These are phyloP conservation scores for Mycena crocata DNA, from an alignment of 768 basidiomycete genomes.

Conservation along the genomic window DNA sequence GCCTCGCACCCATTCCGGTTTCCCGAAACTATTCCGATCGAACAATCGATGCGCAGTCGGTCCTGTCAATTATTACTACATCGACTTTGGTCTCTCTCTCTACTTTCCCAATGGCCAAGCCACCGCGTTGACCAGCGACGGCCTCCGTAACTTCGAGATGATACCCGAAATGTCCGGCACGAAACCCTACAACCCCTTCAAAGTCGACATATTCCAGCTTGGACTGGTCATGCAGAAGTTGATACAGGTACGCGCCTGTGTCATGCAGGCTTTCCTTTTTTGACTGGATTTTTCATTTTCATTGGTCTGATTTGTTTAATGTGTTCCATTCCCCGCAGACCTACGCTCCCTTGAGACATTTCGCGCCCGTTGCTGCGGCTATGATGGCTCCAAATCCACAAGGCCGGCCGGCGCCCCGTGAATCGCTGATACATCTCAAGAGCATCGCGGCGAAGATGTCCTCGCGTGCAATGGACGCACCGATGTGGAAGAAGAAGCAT, in stretches of 20 bases:
- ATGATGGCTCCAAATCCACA: constrained; percentile 1
- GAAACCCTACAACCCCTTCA: constrained; percentile 12
- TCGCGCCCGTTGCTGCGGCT: constrained; percentile 1
- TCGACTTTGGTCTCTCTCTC: constrained; percentile 17
- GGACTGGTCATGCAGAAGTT: constrained; percentile 3
- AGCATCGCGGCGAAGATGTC: not conserved
- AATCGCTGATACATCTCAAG: not conserved
- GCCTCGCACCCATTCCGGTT: not conserved
- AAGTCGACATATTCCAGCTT: constrained; percentile 17
- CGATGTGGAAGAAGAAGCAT: constrained; percentile 2
- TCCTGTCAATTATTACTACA: constrained; percentile 14
- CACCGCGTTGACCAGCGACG: not conserved
- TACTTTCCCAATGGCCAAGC: not conserved
- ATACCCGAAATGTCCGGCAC: constrained; percentile 13
- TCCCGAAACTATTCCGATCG: not conserved
- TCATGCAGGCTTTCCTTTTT: too few species aligned
- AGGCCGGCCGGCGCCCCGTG: not conserved
- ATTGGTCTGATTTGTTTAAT: not conserved
- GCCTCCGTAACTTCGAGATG: constrained; percentile 3
- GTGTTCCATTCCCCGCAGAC: not conserved
- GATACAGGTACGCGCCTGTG: too few species aligned
- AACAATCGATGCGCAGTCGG: constrained; percentile 2
- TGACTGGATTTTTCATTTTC: not conserved
- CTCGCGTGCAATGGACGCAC: not conserved
- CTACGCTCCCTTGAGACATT: not conserved